These are phyloP conservation scores for Huntiella decipiens DNA, from an alignment of 2,329 filamentous ascomycete species.

Conservation along the genomic window DNA sequence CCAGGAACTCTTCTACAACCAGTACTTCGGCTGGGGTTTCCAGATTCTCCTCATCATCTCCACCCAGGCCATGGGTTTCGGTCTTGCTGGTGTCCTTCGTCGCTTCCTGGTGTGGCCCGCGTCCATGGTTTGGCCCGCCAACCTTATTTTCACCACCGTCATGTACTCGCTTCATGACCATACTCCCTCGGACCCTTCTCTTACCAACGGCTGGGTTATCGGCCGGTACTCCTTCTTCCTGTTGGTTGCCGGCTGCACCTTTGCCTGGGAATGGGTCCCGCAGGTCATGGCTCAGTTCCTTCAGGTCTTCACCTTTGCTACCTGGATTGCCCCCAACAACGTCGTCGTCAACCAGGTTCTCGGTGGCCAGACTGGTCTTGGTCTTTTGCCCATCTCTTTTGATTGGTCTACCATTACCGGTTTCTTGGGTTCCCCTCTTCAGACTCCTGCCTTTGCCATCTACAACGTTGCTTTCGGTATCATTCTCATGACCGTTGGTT, in stretches of 20 bases:
- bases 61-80: conserved; percentile 37
- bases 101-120: conserved; percentile 35
- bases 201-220: conserved; percentile 40
- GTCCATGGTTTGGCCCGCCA: conserved; percentile 39
- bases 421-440: conserved; percentile 29
- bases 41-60: conserved; percentile 34
- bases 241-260: conserved; percentile 31
- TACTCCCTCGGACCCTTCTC: conserved; percentile 26
- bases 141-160: conserved; percentile 33
- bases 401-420: conserved; percentile 30
- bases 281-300: conserved; percentile 30
- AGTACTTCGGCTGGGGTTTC: conserved; percentile 35
- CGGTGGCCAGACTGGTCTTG: conserved; percentile 37
- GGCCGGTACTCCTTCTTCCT: conserved; percentile 46
- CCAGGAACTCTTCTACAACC: conserved; percentile 36
- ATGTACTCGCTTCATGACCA: conserved; percentile 30
- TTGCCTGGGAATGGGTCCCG: conserved; percentile 35
- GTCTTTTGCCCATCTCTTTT: conserved; percentile 41
- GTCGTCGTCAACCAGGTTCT: conserved; percentile 44
- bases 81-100: conserved; percentile 33
- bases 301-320: conserved; percentile 40
- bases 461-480: conserved; percentile 35
- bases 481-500: conserved; percentile 36
- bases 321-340: conserved; percentile 42
- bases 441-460: conserved; percentile 36